Conservation (phyloP, 768 basidiomycete species). For the Cyclocybe aegerita region DNA sequence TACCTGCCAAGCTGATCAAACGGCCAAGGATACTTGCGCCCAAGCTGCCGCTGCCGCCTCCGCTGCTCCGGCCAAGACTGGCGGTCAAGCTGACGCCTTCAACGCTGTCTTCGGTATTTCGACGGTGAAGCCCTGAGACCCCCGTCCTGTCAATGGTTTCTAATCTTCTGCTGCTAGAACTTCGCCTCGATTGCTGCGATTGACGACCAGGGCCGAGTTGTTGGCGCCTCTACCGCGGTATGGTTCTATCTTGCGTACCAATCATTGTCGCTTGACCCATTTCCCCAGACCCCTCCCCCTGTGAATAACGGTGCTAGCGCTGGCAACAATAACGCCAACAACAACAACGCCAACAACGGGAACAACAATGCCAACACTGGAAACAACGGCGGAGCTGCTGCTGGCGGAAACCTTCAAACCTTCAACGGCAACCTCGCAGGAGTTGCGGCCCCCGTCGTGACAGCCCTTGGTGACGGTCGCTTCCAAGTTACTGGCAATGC, state of each 20-base stretch:
- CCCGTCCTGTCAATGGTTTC: background rate
- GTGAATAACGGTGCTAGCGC: slow-evolving; percentile 2
- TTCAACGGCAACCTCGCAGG: slow-evolving; percentile 51
- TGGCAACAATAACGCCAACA: slow-evolving; percentile 8
- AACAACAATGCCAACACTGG: slow-evolving; percentile 5
- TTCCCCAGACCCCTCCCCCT: slow-evolving; percentile 5
- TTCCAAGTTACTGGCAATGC: slow-evolving; percentile 52
- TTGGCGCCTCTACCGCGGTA: slow-evolving; percentile 14
- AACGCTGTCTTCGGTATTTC: slow-evolving; percentile 55
- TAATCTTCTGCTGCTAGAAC: slow-evolving; percentile 26
- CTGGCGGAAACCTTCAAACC: slow-evolving; percentile 43
- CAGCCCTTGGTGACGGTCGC: slow-evolving; percentile 35
- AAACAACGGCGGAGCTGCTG: slow-evolving; percentile 8
- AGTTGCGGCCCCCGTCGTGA: slow-evolving; percentile 45
- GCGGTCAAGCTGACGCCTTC: slow-evolving; percentile 62
- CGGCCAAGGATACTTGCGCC: slow-evolving; percentile 49
- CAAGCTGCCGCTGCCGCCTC: slow-evolving; percentile 40
- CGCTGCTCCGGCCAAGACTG: slow-evolving; percentile 39
- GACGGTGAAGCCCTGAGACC: slow-evolving; percentile 34
- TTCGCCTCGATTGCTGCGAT: slow-evolving; percentile 44
- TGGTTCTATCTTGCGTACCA: background rate
- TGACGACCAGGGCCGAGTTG: slow-evolving; percentile 43
- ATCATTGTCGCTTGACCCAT: background rate
- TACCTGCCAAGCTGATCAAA: slow-evolving; percentile 52
- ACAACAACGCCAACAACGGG: slow-evolving; percentile 7